Evolutionary conservation across 768 basidiomycete species (phyloP).

Genomic region (Punctularia strigosozonata): DNA sequence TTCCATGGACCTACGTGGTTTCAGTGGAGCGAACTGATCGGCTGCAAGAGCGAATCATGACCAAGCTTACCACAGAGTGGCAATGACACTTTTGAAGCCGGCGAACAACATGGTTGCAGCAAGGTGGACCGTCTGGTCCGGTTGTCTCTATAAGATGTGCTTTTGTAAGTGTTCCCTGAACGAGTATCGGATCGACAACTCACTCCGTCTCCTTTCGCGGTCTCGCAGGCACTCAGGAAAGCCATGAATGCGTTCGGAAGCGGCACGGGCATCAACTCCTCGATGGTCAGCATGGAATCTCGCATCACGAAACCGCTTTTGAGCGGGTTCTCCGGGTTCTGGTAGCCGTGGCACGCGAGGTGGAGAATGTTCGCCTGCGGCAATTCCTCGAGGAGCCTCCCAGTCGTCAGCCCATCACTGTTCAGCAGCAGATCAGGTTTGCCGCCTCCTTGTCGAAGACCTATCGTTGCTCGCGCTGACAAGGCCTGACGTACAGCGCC

Average conservation of each 20-base stretch:
- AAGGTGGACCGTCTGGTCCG: constrained; percentile 6
- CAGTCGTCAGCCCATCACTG: background rate
- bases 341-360: constrained; percentile 9
- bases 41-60: too few species aligned
- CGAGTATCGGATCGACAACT: too few species aligned
- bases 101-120: constrained; percentile 4
- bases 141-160: too few species aligned
- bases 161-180: too few species aligned
- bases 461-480: too few species aligned
- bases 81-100: constrained; percentile 4
- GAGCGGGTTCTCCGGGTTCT: constrained; percentile 4
- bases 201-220: constrained; percentile 2
- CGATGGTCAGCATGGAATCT: constrained; percentile 6
- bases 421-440: background rate
- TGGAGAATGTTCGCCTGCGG: too few species aligned
- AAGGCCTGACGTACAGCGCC: too few species aligned
- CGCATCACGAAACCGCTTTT: constrained; percentile 6
- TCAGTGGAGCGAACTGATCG: too few species aligned
- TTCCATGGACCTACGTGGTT: too few species aligned
- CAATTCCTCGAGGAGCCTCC: background rate
- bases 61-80: constrained; percentile 6
- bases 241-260: constrained; percentile 7
- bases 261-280: background rate
- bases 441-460: too few species aligned
- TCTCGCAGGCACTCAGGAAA: constrained; percentile 11